These are phyloP conservation scores for Penicillium sp. DNA, from an alignment of 2,329 filamentous ascomycete genomes.

Conservation along the genomic window DNA sequence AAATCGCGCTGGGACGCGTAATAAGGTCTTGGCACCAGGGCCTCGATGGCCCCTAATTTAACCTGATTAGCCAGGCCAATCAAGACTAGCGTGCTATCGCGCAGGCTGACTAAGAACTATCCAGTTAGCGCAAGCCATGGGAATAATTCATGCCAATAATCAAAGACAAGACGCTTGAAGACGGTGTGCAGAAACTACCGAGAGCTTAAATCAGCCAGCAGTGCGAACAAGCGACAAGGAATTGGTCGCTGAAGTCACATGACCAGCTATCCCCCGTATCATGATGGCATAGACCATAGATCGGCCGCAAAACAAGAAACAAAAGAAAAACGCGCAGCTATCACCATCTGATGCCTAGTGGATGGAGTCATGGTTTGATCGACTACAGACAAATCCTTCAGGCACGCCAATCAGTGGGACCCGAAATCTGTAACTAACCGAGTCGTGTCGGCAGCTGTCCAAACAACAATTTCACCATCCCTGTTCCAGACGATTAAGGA, in stretches of 20 bases:
- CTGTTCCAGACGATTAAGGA: neutral
- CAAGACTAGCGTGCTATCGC: neutral
- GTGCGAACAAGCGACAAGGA: neutral
- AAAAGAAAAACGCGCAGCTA: too few relatives aligned
- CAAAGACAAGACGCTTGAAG: neutral
- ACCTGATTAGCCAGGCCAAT: neutral
- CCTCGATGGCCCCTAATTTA: neutral
- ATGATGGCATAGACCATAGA: neutral
- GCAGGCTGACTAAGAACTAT: neutral
- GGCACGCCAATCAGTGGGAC: neutral
- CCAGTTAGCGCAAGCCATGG: neutral
- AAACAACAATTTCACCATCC: neutral
- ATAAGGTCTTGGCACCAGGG: neutral
- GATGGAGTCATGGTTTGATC: neutral
- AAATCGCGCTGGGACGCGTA: constrained; percentile 1
- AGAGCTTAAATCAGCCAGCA: neutral
- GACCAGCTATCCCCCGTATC: too few relatives aligned
- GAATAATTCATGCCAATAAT: too few relatives aligned
- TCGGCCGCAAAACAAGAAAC: too few relatives aligned
- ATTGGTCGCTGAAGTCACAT: too few relatives aligned
- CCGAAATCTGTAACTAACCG: neutral
- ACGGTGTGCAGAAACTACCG: constrained; percentile 7
- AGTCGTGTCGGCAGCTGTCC: neutral
- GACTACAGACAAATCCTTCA: neutral
- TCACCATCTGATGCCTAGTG: too few relatives aligned